Base-by-base conservation (phyloP, 495 filamentous ascomycete species). In the Penicillium manginii region DNA sequence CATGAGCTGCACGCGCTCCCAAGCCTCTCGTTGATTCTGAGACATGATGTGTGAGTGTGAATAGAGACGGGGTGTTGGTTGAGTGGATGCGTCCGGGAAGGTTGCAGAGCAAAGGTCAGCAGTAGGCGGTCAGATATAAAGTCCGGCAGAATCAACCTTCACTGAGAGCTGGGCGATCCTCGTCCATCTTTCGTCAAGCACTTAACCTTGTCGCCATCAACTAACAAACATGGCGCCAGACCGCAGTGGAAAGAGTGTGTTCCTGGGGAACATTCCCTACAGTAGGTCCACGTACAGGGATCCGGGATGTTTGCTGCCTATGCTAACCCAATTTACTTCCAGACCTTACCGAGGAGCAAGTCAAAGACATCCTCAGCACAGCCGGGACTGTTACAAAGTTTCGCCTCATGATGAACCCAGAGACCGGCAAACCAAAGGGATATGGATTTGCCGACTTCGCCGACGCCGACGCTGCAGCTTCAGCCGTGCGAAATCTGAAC, bases 381-480 rank as follows among this genome's bases (percentile, higher is more conserved):
- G 92, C 89, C 47, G 94, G 94, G 12, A 88, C 89, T 53, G 93
- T 97, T 1, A 75, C 93, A n/a, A 92, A 88, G 66, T 98, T 98
- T 72, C 87, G 94, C 32, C 80, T 98, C 14, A 92, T 98, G 63
- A 94, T 96, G 77, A 96, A 98, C 75, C 88, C 89, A 9, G 93
- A 98, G 62, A 98, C 93, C 0, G 94, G 96, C 3, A 86, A 90
- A 43, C 94, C 94, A 0, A 98, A 97, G 72, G 94, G 94, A 12
- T 98, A 96, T 67, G 94, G 94, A 21, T 98, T 98, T 65, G 91
- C 91, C 40, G 93, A 98, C 64, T 98, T 92, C 66, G 84, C 88
- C 23, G 94, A 98, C 63, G 81, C 78, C 74, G 94, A 98, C 65
- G 90, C 91, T 7, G 94, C 94, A 18, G 91, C 93, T 40, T 96